phyloP scores from a whole-genome alignment of 2,329 filamentous ascomycete species.

The Lachnellula subtilissima region DNA sequence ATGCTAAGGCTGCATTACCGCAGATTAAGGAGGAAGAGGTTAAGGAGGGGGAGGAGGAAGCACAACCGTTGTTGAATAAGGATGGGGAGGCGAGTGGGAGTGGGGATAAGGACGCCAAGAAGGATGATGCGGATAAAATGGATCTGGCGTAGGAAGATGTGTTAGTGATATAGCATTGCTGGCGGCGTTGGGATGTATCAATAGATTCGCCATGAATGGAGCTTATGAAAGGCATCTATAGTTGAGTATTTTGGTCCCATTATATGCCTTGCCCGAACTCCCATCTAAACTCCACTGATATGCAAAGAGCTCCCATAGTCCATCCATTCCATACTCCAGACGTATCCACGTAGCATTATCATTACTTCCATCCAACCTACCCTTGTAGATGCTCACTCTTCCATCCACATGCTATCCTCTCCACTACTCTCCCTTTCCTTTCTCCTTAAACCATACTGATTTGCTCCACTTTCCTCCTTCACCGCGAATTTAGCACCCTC shows the following conservation, averaged over 20 bases:
- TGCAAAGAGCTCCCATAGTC: too few species aligned
- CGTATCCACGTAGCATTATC: too few species aligned
- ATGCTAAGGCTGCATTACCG: slow-evolving; percentile 72
- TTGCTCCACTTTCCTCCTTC: slow-evolving; percentile 36
- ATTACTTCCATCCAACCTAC: too few species aligned
- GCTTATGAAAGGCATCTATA: slow-evolving; percentile 7
- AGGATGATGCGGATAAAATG: slow-evolving; percentile 73
- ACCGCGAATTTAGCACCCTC: slow-evolving; percentile 59
- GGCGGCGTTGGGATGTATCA: slow-evolving; percentile 33
- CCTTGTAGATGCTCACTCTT: too few species aligned
- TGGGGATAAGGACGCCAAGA: slow-evolving; percentile 42
- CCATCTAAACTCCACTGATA: neutral
- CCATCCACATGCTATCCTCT: neutral
- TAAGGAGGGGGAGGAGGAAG: slow-evolving; percentile 70
- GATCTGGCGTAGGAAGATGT: slow-evolving; percentile 64
- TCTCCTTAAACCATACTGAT: neutral
- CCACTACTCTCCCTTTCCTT: neutral
- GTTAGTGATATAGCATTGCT: slow-evolving; percentile 26
- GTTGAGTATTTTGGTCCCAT: neutral
- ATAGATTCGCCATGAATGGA: slow-evolving; percentile 26
- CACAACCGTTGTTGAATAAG: slow-evolving; percentile 57
- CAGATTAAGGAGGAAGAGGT: slow-evolving; percentile 81
- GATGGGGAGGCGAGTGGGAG: slow-evolving; percentile 61
- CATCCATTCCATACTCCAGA: too few species aligned
- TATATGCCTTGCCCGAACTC: neutral